Evolutionary conservation across 495 filamentous ascomycete species (phyloP), one percentile per base, ranked within the genome.

Genomic region (Thermochaetoides thermophila): DNA sequence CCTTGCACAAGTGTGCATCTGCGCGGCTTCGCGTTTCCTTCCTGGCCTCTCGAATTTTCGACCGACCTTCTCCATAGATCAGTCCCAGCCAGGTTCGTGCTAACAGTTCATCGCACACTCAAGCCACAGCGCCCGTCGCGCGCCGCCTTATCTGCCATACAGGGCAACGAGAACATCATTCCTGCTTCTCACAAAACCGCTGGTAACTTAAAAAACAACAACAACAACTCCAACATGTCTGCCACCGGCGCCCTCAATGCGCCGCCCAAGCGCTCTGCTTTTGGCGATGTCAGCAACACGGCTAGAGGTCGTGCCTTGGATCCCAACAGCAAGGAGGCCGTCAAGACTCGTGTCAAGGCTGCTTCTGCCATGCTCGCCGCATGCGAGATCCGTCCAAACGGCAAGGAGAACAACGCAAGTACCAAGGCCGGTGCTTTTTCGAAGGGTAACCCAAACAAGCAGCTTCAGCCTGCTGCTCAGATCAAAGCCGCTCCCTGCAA

Each of bases 201-300:
- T n/a, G n/a, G n/a, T n/a, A n/a, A n/a, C n/a, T n/a, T n/a, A n/a
- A 65, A 66, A 40, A 82, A 76, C 50, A 53, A 68, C 17, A 55
- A 80, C 35, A 81, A 84, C 43, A 77, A 87, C 46, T 77, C 76
- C 17, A 78, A 84, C 60, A 92, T 86, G 55, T 89, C 84, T 1
- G 76, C 73, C 7, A 60, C 70, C 29, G 66, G 61, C 13, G 67
- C 66, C 18, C 52, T 78, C 31, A 87, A 80, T 54, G 70, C 70
- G 32, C 70, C 66, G 25, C 62, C 76, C 16, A 84, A 83, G 59
- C 72, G 84, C 38, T 75, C 74, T 23, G 80, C 72, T 11, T 83
- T 89, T 53, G 78, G 69, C 11, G 85, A 94, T 48, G 64, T 85
- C 22, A 87, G 76, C 66, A 85, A 83, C 49, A 78, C 66, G 11